phyloP scores from a whole-genome alignment of 805 yeast genomes.

The Candida qinlingensis region DNA sequence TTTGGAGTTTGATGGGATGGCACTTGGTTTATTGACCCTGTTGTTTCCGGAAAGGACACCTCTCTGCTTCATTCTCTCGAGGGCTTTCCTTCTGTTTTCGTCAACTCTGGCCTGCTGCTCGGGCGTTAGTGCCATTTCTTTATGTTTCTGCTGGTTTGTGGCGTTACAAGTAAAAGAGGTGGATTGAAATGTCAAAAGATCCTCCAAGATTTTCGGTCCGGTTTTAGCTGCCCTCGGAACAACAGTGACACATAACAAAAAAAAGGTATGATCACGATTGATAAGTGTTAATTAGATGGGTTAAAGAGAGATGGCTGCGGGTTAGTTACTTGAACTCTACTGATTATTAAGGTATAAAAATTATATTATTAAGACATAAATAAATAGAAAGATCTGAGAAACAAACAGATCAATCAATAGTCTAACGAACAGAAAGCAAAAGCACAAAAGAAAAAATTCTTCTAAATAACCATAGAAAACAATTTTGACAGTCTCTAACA shows the following conservation, averaged over 20 bases:
- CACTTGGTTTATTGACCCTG: constrained; percentile 14
- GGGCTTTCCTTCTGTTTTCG: constrained; percentile 56
- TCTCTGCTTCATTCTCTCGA: constrained; percentile 49
- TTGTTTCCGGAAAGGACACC: constrained; percentile 26
- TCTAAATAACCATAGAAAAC: not conserved
- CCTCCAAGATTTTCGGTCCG: too few species aligned
- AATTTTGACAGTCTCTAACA: not conserved
- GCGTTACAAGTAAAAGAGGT: too few species aligned
- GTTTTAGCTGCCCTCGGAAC: too few species aligned
- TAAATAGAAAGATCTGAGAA: not conserved
- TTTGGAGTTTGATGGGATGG: constrained; percentile 8
- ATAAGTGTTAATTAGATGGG: too few species aligned
- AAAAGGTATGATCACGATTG: too few species aligned
- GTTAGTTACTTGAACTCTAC: too few species aligned
- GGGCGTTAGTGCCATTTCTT: constrained; percentile 20
- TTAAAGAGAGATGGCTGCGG: too few species aligned
- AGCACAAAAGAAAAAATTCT: not conserved
- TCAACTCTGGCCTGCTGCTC: constrained; percentile 36
- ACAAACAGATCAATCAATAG: not conserved
- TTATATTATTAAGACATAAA: not conserved
- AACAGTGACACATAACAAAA: too few species aligned
- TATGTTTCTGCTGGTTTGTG: not conserved
- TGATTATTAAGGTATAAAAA: too few species aligned
- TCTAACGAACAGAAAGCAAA: not conserved
- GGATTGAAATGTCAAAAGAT: too few species aligned